Evolutionary conservation across 345 rosid genomes (phyloP).

Genomic region (Angophora floribunda): DNA sequence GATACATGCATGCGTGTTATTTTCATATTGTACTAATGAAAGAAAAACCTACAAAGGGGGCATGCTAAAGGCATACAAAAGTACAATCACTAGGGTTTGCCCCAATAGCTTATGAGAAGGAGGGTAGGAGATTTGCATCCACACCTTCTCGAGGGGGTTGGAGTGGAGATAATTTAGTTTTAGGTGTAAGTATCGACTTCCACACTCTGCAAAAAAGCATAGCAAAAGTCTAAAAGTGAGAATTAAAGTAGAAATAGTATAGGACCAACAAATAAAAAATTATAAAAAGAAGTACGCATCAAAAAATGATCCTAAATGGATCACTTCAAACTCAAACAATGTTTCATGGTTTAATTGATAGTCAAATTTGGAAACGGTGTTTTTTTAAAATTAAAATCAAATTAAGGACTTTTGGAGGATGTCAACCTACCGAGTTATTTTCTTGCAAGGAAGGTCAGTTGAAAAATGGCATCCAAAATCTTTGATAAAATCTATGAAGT

Average conservation of each 20-base stretch:
- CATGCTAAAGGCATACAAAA: background rate
- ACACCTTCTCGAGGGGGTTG: no score
- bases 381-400: background rate
- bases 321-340: background rate
- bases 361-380: background rate
- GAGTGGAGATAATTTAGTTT: no score
- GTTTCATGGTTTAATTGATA: background rate
- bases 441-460: background rate
- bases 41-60: background rate
- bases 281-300: background rate
- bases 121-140: no score
- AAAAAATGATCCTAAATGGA: background rate
- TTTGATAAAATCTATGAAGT: background rate
- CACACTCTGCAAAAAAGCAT: no score
- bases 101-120: no score
- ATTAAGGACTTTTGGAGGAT: no score
- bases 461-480: background rate
- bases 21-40: background rate
- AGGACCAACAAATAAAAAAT: no score
- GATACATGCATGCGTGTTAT: background rate
- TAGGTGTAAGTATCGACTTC: no score
- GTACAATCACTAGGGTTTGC: no score
- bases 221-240: no score
- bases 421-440: background rate
- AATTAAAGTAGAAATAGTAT: no score